Evolutionary conservation across 2,329 filamentous ascomycete species (phyloP), one percentile per base, ranked within the genome.

Genomic region (Fusarium zealandicum): DNA sequence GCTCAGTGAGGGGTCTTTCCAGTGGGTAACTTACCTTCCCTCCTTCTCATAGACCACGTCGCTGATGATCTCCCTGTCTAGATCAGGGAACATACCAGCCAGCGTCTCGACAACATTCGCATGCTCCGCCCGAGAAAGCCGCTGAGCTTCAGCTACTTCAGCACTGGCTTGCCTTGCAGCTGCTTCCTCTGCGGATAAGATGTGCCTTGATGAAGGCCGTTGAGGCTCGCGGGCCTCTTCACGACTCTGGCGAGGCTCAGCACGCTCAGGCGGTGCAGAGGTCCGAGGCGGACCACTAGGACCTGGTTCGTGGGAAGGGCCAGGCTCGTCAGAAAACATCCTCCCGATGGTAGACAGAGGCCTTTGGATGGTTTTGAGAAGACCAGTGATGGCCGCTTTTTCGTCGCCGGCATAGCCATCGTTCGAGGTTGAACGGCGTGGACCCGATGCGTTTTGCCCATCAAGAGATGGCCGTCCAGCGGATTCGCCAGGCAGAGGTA

Each of bases 1-100:
- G 10, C 8, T 16, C 13, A n/a, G 40, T 5, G 13, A 12, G 5
- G 35, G 11, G 20, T 5, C 3, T 3, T 6, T 25, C 7, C 14
- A 11, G 4, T n/a, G 3, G 2, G 22, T 36, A 14, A 83, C 90
- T 78, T 74, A 93, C 92, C 91, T 86, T 71, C 95, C 96, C 75
- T 97, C 89, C 76, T 99, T 97, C 78, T 96, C 86, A 72, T 93
- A 87, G 20, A 99, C 95, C 33, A 99, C 95, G 76, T 99, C 95
- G 68, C 93, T 93, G 70, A 99, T 98, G 31, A 99, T 84, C 41
- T 99, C 96, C 68, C 87, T 86, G 73, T 99, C 95, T 43, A 99
- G 79, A 70, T 96, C 92, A 1, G 95, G 95, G 72, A 99, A 99
- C 95, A 99, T 99, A 66, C 92, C 90, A 40, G 91, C 88, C 51